These are phyloP conservation scores for Wallacemonas sp. DNA, from an alignment of 208 protist genomes.

Conservation along the genomic window DNA sequence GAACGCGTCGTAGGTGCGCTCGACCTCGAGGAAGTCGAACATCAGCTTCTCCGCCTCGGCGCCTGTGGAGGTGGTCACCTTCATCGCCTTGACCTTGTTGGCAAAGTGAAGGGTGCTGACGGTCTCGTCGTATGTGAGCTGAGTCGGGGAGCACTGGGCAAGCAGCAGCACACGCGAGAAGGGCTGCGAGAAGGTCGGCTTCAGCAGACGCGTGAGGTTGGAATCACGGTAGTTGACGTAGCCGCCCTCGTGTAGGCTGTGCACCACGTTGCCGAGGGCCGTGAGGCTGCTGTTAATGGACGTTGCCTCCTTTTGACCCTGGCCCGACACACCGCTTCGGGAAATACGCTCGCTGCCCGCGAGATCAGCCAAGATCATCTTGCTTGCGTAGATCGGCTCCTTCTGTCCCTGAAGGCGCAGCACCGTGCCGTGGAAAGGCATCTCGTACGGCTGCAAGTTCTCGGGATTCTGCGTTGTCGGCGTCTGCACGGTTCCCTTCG, in stretches of 20 bases:
- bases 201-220: constrained; percentile 88
- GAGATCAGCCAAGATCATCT: constrained; percentile 92
- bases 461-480: constrained; percentile 19
- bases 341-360: constrained; percentile 90
- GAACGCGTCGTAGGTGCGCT: constrained; percentile 59
- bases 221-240: constrained; percentile 89
- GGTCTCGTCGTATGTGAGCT: constrained; percentile 84
- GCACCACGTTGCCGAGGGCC: constrained; percentile 91
- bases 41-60: constrained; percentile 50
- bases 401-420: constrained; percentile 59
- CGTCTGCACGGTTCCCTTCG: constrained; percentile 14
- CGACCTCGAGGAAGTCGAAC: constrained; percentile 53
- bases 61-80: constrained; percentile 43
- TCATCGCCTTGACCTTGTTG: constrained; percentile 90
- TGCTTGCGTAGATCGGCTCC: constrained; percentile 78
- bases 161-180: constrained; percentile 84
- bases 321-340: constrained; percentile 58
- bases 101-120: constrained; percentile 88
- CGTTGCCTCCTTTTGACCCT: constrained; percentile 80
- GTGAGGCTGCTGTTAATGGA: constrained; percentile 93
- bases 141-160: constrained; percentile 77
- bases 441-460: constrained; percentile 38
- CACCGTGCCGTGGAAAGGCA: constrained; percentile 79
- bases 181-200: constrained; percentile 79
- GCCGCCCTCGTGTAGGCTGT: constrained; percentile 75